phyloP scores from a whole-genome alignment of 495 filamentous ascomycete species.

The Cladorrhinum samala region DNA sequence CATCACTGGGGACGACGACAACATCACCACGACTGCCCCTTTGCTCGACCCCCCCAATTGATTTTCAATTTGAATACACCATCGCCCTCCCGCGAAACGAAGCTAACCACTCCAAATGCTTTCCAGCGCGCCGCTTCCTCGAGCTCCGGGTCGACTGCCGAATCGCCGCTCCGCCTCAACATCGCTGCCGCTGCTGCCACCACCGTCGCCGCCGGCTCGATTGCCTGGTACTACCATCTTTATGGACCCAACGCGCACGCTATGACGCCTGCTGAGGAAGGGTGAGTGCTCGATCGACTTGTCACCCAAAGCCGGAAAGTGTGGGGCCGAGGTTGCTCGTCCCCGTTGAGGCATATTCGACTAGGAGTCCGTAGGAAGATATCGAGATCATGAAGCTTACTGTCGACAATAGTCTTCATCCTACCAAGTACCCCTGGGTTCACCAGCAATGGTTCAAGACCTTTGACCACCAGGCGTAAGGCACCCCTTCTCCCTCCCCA shows the following conservation, averaged over 20 bases:
- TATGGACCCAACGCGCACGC: conserved; percentile 84
- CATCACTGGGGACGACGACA: neutral
- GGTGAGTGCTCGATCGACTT: conserved; percentile 58
- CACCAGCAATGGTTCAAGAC: conserved; percentile 86
- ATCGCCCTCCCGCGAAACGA: conserved; percentile 1
- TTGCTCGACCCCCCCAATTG: conserved; percentile 9
- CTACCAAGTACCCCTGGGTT: conserved; percentile 92
- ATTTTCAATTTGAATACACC: too few species aligned
- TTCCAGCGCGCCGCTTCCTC: conserved; percentile 57
- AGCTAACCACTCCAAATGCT: conserved; percentile 16
- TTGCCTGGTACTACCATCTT: conserved; percentile 93
- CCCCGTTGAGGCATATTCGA: conserved; percentile 31
- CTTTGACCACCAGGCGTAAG: conserved; percentile 94
- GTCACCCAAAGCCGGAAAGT: neutral
- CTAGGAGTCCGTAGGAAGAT: conserved; percentile 7
- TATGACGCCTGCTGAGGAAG: conserved; percentile 92
- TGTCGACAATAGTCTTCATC: conserved; percentile 66
- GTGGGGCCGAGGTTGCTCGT: conserved; percentile 18
- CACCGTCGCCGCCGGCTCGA: conserved; percentile 73
- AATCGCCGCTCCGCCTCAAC: conserved; percentile 62
- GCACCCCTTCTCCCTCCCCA: conserved; percentile 12
- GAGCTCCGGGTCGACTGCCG: conserved; percentile 49
- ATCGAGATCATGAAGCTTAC: conserved; percentile 19
- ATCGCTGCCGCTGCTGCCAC: conserved; percentile 79
- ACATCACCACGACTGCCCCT: conserved; percentile 10